Percentiles rank a stretch among this genome's conserved stretches.
phyloP scores from a whole-genome alignment of 202 grass and related monocot species.

The Zoysia matrella region DNA sequence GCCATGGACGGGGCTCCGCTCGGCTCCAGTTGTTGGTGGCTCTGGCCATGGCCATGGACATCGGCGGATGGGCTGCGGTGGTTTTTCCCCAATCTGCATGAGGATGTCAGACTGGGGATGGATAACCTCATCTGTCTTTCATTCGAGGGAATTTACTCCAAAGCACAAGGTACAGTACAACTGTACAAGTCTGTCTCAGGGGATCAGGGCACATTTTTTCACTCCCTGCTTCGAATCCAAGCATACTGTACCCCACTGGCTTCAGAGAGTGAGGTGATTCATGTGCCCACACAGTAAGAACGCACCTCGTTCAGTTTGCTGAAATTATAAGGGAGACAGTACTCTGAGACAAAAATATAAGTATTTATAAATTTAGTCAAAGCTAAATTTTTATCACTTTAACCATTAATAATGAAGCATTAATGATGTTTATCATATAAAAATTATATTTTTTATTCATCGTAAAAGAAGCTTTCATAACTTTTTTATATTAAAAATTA shows the following conservation, averaged over 20 bases:
- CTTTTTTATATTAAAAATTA: too few species aligned
- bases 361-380: too few species aligned
- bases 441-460: too few species aligned
- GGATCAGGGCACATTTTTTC: slow-evolving; percentile 27
- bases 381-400: too few species aligned
- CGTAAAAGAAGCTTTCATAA: too few species aligned
- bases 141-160: slow-evolving; percentile 33
- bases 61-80: too few species aligned
- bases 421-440: too few species aligned
- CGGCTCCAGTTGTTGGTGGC: too few species aligned
- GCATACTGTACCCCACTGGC: neutral
- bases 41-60: too few species aligned
- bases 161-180: neutral
- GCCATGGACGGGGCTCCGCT: too few species aligned
- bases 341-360: neutral
- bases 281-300: slow-evolving; percentile 51
- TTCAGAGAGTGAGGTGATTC: slow-evolving; percentile 37
- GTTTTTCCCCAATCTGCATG: too few species aligned
- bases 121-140: neutral
- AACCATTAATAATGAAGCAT: too few species aligned
- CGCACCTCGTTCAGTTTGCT: slow-evolving; percentile 24
- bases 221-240: slow-evolving; percentile 22
- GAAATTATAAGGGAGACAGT: slow-evolving; percentile 30
- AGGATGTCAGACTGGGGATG: neutral
- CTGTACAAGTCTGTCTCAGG: neutral